These are phyloP conservation scores for Talaromyces ruber DNA, from an alignment of 495 filamentous ascomycete species.

Conservation along the genomic window DNA sequence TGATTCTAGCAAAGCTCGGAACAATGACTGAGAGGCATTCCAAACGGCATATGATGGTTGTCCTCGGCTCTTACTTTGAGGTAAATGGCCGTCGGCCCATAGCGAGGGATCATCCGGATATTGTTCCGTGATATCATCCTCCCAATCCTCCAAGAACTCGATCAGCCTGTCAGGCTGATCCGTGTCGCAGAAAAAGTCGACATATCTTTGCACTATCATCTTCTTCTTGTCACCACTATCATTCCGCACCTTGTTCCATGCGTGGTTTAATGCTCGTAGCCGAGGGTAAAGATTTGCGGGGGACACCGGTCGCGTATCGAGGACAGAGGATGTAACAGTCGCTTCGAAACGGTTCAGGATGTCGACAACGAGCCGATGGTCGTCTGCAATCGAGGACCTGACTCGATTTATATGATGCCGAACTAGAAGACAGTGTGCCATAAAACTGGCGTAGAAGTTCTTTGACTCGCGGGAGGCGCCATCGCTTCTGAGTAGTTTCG, in stretches of 20 bases:
- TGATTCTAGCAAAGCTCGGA: not conserved
- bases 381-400: not conserved
- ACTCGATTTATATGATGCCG: not conserved
- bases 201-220: not conserved
- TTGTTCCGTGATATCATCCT: not conserved
- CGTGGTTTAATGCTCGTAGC: not conserved
- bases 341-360: not conserved
- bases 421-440: not conserved
- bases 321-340: not conserved
- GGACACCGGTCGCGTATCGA: not conserved
- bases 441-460: not conserved
- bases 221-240: not conserved
- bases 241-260: not conserved
- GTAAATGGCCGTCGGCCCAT: not conserved
- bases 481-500: not conserved
- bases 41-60: not conserved
- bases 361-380: not conserved
- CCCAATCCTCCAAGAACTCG: not conserved
- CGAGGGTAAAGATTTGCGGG: not conserved
- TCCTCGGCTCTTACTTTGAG: not conserved
- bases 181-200: not conserved
- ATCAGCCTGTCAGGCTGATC: not conserved
- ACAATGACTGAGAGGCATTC: not conserved
- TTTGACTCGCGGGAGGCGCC: not conserved
- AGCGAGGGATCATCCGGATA: not conserved